phyloP scores from a whole-genome alignment of 139 green algal species.

The Cymbomonas tetramitiformis region DNA sequence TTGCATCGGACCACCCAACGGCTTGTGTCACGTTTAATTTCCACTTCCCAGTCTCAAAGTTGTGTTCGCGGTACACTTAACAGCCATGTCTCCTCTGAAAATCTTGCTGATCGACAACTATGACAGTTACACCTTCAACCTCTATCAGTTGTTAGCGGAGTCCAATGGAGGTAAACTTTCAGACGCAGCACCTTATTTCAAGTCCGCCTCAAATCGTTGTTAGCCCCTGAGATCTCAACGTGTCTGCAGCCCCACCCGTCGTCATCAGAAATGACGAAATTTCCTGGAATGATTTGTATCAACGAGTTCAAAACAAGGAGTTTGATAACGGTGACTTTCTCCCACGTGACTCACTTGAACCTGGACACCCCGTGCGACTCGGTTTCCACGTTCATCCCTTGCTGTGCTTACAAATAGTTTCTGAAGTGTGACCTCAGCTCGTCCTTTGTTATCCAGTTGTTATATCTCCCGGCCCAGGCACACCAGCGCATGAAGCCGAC shows the following conservation, averaged over 20 bases:
- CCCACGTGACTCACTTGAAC: no score
- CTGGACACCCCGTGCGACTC: no score
- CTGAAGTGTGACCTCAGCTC: no score
- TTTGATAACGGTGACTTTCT: no score
- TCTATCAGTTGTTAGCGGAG: conserved; percentile 80
- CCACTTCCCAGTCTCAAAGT: no score
- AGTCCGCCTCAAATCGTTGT: not conserved
- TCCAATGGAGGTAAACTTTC: conserved; percentile 50
- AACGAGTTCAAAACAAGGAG: no score
- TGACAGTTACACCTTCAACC: conserved; percentile 95
- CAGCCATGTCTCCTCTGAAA: not conserved
- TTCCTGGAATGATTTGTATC: conserved; percentile 25
- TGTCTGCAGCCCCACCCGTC: conserved; percentile 28
- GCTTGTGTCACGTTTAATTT: no score
- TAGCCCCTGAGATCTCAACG: not conserved
- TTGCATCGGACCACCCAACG: no score
- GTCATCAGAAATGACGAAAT: conserved; percentile 72
- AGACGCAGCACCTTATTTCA: not conserved
- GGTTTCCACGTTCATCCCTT: no score
- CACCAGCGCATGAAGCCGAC: conserved; percentile 46
- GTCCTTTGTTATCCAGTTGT: no score
- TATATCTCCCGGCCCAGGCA: conserved; percentile 87
- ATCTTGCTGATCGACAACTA: conserved; percentile 91
- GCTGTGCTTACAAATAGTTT: no score
- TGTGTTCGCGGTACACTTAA: no score